Evolutionary conservation across 345 rosid species (phyloP).

Genomic region (Melaleuca quinquenervia): DNA sequence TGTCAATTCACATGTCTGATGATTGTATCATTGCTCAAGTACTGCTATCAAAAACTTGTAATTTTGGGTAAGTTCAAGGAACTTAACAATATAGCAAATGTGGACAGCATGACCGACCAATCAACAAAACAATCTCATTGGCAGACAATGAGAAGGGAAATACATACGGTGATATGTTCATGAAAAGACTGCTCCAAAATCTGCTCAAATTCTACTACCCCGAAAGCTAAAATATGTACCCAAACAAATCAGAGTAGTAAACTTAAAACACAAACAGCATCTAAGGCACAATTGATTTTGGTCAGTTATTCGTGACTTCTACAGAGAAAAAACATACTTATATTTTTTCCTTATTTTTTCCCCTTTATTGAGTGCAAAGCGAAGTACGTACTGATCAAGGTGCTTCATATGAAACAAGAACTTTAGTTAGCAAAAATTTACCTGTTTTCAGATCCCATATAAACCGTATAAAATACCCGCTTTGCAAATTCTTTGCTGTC

Average conservation of each 20-base stretch:
- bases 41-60: background rate
- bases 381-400: background rate
- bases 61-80: background rate
- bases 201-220: background rate
- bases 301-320: background rate
- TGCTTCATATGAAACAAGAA: background rate
- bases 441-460: constrained; percentile 98
- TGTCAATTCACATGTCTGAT: background rate
- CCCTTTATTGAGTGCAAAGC: background rate
- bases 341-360: background rate
- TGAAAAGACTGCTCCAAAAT: background rate
- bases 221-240: background rate
- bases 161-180: background rate
- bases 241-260: background rate
- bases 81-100: background rate
- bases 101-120: background rate
- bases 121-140: background rate
- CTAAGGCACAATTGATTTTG: background rate
- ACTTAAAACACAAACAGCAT: background rate
- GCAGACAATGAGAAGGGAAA: background rate
- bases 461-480: constrained; percentile 84
- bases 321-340: background rate
- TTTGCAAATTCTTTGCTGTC: constrained; percentile 92
- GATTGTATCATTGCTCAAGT: background rate
- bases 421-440: constrained; percentile 1